These are phyloP conservation scores for Fomitopsis schrenkii DNA, from an alignment of 1,284 basidiomycete species.

Conservation along the genomic window DNA sequence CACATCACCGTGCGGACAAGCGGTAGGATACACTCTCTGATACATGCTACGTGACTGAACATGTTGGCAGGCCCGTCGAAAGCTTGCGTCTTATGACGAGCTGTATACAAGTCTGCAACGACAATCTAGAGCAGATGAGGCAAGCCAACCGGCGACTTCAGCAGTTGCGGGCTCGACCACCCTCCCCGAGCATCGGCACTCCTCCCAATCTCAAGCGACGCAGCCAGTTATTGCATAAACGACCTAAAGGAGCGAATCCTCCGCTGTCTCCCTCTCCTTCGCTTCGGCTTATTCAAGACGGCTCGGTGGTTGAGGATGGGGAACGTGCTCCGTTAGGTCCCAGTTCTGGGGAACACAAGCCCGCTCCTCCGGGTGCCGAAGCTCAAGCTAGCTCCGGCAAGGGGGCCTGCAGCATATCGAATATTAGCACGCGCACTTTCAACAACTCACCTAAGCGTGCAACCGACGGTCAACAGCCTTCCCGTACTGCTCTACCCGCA, in stretches of 20 bases:
- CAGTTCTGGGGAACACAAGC: neutral
- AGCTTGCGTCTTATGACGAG: neutral
- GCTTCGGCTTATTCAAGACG: neutral
- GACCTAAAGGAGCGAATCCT: neutral
- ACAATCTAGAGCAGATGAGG: neutral
- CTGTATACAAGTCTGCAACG: neutral
- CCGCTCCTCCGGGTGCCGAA: neutral
- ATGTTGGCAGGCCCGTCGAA: neutral
- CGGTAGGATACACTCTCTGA: neutral
- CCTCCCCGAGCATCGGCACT: neutral
- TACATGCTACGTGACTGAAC: neutral
- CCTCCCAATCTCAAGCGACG: neutral
- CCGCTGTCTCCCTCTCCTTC: neutral
- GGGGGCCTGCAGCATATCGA: no score
- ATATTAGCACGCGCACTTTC: no score
- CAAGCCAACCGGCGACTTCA: neutral
- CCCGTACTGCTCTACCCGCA: neutral
- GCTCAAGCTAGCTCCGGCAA: no score
- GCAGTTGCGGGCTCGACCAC: neutral
- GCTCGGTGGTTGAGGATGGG: neutral
- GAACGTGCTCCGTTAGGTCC: neutral
- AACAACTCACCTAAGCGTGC: neutral
- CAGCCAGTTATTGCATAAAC: neutral
- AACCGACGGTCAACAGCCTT: neutral
- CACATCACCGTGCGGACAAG: neutral